Conservation (phyloP, 2,329 filamentous ascomycete genomes). For the Pyrenochaeta sp. region DNA sequence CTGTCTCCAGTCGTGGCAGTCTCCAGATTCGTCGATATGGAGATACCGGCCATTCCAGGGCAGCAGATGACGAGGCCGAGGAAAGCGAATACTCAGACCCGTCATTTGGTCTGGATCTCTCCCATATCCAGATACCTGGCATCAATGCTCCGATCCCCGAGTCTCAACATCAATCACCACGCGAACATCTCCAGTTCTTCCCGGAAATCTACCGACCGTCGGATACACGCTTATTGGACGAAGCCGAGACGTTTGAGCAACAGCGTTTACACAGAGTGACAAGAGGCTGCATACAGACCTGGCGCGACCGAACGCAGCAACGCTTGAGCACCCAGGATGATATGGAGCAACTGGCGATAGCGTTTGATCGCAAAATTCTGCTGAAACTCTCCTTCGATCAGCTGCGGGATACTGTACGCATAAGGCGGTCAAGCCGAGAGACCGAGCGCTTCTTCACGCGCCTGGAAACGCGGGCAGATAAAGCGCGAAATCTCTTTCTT, state of each 20-base stretch:
- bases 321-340: constrained; percentile 21
- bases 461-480: constrained; percentile 66
- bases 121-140: constrained; percentile 42
- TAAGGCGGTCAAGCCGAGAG: constrained; percentile 52
- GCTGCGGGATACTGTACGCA: constrained; percentile 28
- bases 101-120: constrained; percentile 37
- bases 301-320: constrained; percentile 54
- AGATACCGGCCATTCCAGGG: constrained; percentile 14
- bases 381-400: constrained; percentile 61
- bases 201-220: constrained; percentile 57
- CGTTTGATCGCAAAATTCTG: constrained; percentile 60
- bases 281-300: constrained; percentile 50
- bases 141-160: constrained; percentile 46
- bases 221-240: constrained; percentile 58
- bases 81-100: constrained; percentile 42
- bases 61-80: constrained; percentile 29
- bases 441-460: constrained; percentile 63
- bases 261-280: constrained; percentile 36
- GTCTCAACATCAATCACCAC: constrained; percentile 13
- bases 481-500: constrained; percentile 71
- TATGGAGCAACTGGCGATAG: constrained; percentile 46
- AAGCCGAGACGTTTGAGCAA: constrained; percentile 54
- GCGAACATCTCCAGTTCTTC: constrained; percentile 27
- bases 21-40: constrained; percentile 37
- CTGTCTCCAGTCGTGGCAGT: constrained; percentile 47